Percentiles rank a stretch among this genome's conserved stretches.
Conservation (phyloP, 768 basidiomycete species). For the Udeniomyces megalosporus region DNA sequence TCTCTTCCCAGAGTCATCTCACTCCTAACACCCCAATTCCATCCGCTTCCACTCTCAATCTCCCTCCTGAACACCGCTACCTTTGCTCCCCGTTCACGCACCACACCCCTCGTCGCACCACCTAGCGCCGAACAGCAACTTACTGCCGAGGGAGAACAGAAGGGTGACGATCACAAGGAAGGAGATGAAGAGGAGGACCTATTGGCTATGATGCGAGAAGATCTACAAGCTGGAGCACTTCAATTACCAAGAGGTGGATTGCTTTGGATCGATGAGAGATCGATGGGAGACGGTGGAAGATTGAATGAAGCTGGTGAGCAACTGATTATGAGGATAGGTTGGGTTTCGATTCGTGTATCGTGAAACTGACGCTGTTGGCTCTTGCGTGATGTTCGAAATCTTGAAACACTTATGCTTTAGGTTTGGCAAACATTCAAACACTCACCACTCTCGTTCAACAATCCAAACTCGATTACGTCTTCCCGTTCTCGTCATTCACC, state of each 20-base stretch:
- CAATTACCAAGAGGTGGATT: conserved; percentile 21
- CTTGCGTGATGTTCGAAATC: too few relatives aligned
- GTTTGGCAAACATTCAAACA: conserved; percentile 22
- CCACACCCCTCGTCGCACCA: not conserved
- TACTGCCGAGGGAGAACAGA: too few relatives aligned
- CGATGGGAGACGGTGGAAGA: conserved; percentile 21
- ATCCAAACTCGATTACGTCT: conserved; percentile 23
- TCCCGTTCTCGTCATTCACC: conserved; percentile 22
- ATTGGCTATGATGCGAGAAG: conserved; percentile 12
- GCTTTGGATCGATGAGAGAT: conserved; percentile 19
- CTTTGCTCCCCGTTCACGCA: conserved; percentile 2
- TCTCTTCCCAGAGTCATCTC: too few relatives aligned
- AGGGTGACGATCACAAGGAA: too few relatives aligned
- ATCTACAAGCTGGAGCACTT: conserved; percentile 19
- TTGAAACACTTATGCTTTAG: too few relatives aligned
- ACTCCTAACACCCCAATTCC: not conserved
- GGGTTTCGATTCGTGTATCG: too few relatives aligned
- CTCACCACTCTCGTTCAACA: conserved; percentile 20
- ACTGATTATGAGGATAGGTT: too few relatives aligned
- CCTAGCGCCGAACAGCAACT: too few relatives aligned
- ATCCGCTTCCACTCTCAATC: not conserved
- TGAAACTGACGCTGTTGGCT: too few relatives aligned
- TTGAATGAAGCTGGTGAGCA: conserved; percentile 22
- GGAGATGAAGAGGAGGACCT: too few relatives aligned
- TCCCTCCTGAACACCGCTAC: not conserved